Percentiles rank a stretch among this genome's conserved stretches.
phyloP scores from a whole-genome alignment of 495 filamentous ascomycete genomes.

The Endocarpon pusillum region DNA sequence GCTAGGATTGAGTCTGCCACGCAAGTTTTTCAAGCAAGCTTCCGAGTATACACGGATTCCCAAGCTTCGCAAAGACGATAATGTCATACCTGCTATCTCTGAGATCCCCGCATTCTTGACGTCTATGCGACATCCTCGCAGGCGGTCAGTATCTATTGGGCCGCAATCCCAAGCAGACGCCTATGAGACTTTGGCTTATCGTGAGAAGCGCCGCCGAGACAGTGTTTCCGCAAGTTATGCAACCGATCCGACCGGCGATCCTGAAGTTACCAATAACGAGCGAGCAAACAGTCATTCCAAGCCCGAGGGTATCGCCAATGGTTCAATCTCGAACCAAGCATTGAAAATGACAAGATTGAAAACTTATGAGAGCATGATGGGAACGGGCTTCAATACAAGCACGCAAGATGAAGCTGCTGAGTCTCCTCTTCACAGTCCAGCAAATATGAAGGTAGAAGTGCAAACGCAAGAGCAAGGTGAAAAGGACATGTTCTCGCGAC shows the following conservation, averaged over 20 bases:
- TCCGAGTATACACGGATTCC: constrained; percentile 81
- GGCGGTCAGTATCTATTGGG: constrained; percentile 74
- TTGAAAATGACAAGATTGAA: constrained; percentile 29
- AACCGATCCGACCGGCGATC: constrained; percentile 13
- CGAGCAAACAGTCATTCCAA: neutral
- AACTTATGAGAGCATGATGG: constrained; percentile 57
- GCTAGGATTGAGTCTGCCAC: constrained; percentile 56
- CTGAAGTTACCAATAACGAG: constrained; percentile 1
- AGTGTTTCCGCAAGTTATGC: constrained; percentile 33
- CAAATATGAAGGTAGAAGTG: constrained; percentile 21
- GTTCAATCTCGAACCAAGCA: neutral
- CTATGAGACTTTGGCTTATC: constrained; percentile 87
- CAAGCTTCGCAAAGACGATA: constrained; percentile 57
- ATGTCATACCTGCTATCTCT: constrained; percentile 67
- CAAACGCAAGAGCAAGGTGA: constrained; percentile 40
- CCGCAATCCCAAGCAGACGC: constrained; percentile 93
- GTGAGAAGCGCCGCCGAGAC: constrained; percentile 63
- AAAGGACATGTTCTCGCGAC: constrained; percentile 65
- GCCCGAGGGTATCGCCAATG: neutral
- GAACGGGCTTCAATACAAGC: constrained; percentile 24
- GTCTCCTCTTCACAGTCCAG: constrained; percentile 5
- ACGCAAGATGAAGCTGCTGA: constrained; percentile 19
- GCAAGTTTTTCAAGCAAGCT: constrained; percentile 77
- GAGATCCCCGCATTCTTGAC: constrained; percentile 66
- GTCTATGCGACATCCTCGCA: constrained; percentile 61